Evolutionary conservation across 305 asterid species (phyloP).

Genomic region (Solanum aculeatissimum): DNA sequence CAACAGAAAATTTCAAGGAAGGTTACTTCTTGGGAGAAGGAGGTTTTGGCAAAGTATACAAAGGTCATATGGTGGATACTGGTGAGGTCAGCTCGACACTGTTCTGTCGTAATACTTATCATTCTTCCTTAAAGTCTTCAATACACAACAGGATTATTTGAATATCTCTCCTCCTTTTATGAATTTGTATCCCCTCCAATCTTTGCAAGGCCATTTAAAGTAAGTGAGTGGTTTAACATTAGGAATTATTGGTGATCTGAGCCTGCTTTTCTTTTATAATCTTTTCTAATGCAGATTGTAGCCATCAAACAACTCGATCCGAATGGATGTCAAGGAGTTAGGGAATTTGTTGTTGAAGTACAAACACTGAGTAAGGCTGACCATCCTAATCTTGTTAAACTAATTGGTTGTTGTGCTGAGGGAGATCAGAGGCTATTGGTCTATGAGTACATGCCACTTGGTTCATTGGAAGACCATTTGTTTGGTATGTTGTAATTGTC

Average conservation of each 20-base stretch:
- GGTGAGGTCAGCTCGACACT: slow-evolving; percentile 16
- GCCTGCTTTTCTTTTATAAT: neutral
- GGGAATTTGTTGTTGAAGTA: slow-evolving; percentile 72
- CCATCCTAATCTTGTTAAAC: slow-evolving; percentile 69
- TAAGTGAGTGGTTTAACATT: neutral
- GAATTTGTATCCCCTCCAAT: neutral
- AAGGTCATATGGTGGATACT: slow-evolving; percentile 20
- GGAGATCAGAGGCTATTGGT: slow-evolving; percentile 71
- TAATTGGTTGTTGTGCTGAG: slow-evolving; percentile 72
- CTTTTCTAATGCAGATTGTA: slow-evolving; percentile 32
- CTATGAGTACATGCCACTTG: slow-evolving; percentile 73
- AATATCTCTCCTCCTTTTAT: neutral
- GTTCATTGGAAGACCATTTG: slow-evolving; percentile 80
- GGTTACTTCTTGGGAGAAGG: slow-evolving; percentile 35
- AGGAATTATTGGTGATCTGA: neutral
- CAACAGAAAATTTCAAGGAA: slow-evolving; percentile 25
- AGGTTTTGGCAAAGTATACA: slow-evolving; percentile 35
- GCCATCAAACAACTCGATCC: slow-evolving; percentile 78
- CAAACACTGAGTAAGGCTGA: slow-evolving; percentile 45
- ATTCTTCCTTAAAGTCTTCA: neutral
- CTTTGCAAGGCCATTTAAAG: neutral
- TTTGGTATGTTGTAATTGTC: slow-evolving; percentile 30
- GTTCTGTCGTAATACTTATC: neutral
- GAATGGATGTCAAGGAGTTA: slow-evolving; percentile 62
- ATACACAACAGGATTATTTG: neutral